phyloP scores from a whole-genome alignment of 768 basidiomycete species.

The Termitomyces sp. region DNA sequence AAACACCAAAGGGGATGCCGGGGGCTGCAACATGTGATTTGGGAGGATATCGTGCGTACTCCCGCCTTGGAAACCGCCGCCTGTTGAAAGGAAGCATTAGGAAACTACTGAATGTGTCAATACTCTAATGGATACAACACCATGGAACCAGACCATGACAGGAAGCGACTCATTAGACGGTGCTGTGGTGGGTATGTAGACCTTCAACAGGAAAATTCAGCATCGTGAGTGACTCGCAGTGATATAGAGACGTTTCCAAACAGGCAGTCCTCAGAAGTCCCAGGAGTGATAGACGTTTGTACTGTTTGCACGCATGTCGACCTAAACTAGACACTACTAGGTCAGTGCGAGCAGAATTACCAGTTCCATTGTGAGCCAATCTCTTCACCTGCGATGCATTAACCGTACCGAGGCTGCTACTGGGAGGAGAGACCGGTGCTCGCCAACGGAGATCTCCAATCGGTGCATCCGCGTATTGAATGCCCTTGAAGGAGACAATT shows the following conservation, averaged over 20 bases:
- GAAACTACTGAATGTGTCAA: not conserved
- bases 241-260: constrained; percentile 31
- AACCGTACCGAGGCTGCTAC: constrained; percentile 27
- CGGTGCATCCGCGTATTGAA: constrained; percentile 39
- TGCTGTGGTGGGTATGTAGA: constrained; percentile 26
- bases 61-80: constrained; percentile 36
- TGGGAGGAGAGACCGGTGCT: constrained; percentile 32
- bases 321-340: constrained; percentile 22
- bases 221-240: not conserved
- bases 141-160: constrained; percentile 38
- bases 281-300: constrained; percentile 20
- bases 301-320: constrained; percentile 27
- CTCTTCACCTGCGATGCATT: constrained; percentile 27
- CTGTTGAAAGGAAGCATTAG: constrained; percentile 14
- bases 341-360: not conserved
- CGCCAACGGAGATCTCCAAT: constrained; percentile 34
- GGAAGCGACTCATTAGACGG: constrained; percentile 20
- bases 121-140: constrained; percentile 11
- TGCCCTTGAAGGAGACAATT: constrained; percentile 31
- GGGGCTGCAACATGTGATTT: constrained; percentile 24
- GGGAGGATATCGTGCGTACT: constrained; percentile 26
- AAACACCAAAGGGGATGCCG: constrained; percentile 29
- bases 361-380: not conserved
- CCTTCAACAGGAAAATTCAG: constrained; percentile 15
- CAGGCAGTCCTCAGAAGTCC: constrained; percentile 35